Evolutionary conservation across 306 rosid species (phyloP), one percentile per base, ranked within the genome.

Genomic region (Morella rubra): DNA sequence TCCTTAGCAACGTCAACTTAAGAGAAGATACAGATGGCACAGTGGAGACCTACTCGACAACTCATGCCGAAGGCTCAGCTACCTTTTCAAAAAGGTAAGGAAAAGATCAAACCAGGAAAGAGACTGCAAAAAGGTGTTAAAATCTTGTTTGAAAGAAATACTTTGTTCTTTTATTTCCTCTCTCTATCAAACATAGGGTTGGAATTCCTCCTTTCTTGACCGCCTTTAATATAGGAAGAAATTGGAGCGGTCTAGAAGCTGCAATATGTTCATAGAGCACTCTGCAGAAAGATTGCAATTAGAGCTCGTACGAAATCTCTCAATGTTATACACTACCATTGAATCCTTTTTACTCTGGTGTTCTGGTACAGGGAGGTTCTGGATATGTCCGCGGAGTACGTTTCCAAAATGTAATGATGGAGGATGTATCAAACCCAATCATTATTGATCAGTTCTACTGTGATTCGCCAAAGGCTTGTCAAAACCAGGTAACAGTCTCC

Each of bases 361-460:
- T 32, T 46, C 44, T 78, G 76, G 62, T 75, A 44, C 51, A 96
- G 99, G 99, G 99, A 79, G 99, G 99, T 77, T 83, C 96, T n/a
- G 99, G 99, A 44, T 91, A 86, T 83, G 99, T 96, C 70, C 86
- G 86, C 41, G 89, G 90, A 9, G 89, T 96, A 4, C 91, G 93
- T 15, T 96, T 91, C 74, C 91, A 96, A 86, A 92, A 96, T 76
- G 97, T 96, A 81, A 83, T 78, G 84, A 83, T 93, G 90, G 93
- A 91, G 56, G 83, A 96, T 52, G 96, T 91, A 41, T 85, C 88
- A 64, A 92, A 93, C 79, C 99, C 99, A 54, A 96, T 96, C 62
- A 81, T 96, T 41, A 91, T 96, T 37, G 99, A 96, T 82, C 99
- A 96, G 82, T 96, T 96, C 86, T 96, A 96, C 80, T 96, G 99